Percentiles rank a stretch among this genome's conserved stretches.
Conservation (phyloP, 306 rosid species). For the Quercus glauca region DNA sequence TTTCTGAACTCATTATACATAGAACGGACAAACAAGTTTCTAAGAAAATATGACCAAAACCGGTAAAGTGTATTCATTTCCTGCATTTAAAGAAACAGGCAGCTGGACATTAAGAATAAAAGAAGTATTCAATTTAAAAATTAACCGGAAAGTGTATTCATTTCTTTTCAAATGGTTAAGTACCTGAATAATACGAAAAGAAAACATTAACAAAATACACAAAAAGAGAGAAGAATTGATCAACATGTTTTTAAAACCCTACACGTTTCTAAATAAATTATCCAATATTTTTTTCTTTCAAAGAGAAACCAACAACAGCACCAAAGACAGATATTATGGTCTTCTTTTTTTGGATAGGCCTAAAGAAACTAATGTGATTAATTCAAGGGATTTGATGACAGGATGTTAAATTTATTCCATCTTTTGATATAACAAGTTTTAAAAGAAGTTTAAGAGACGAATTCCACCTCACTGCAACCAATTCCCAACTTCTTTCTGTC, state of each 20-base stretch:
- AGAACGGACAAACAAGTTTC: conserved; percentile 67
- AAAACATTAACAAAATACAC: neutral
- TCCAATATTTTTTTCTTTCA: neutral
- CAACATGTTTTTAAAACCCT: neutral
- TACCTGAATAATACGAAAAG: neutral
- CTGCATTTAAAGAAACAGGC: conserved; percentile 41
- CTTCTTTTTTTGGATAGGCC: neutral
- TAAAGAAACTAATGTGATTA: neutral
- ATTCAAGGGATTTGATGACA: neutral
- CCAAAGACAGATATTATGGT: neutral
- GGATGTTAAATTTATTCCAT: neutral
- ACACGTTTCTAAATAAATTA: neutral
- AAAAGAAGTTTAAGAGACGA: conserved; percentile 22
- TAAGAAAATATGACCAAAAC: conserved; percentile 88
- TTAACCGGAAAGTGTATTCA: neutral
- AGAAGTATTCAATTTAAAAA: neutral
- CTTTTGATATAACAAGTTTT: conserved; percentile 9
- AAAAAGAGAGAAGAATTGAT: neutral
- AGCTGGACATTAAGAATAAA: neutral
- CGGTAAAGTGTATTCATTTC: conserved; percentile 95
- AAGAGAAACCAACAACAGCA: neutral
- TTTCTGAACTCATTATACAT: conserved; percentile 87
- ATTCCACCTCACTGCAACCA: conserved; percentile 95
- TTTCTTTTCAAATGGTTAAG: neutral
- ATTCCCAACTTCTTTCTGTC: conserved; percentile 94